These are phyloP conservation scores for Clavariopsis aquatica DNA, from an alignment of 495 filamentous ascomycete genomes.

Conservation along the genomic window DNA sequence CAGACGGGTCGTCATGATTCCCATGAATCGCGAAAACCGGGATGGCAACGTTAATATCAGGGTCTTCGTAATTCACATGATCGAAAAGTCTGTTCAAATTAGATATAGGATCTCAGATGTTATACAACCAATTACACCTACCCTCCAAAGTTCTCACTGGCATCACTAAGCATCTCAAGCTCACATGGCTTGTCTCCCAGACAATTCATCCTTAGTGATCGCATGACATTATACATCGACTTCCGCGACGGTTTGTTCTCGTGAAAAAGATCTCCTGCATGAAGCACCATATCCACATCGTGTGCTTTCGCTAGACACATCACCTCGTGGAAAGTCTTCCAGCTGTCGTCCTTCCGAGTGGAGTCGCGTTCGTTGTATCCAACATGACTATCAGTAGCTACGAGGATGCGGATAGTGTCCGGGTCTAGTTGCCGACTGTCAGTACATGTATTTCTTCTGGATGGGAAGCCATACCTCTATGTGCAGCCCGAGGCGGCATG, in stretches of 20 bases:
- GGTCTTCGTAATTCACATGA: slow-evolving; percentile 96
- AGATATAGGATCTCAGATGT: not conserved
- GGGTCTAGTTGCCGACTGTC: slow-evolving; percentile 52
- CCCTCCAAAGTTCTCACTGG: slow-evolving; percentile 80
- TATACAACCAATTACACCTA: slow-evolving; percentile 20
- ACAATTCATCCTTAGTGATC: slow-evolving; percentile 87
- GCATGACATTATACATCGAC: slow-evolving; percentile 96
- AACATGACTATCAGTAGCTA: slow-evolving; percentile 96
- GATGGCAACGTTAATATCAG: slow-evolving; percentile 96
- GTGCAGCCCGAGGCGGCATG: slow-evolving; percentile 22
- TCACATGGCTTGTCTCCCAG: slow-evolving; percentile 94
- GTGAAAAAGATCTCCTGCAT: slow-evolving; percentile 95
- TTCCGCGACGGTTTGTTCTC: slow-evolving; percentile 98
- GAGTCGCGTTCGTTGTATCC: slow-evolving; percentile 92
- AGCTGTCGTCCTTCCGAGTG: slow-evolving; percentile 93
- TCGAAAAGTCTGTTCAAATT: slow-evolving; percentile 63
- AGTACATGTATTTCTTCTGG: slow-evolving; percentile 2
- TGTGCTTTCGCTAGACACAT: slow-evolving; percentile 84
- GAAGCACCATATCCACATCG: slow-evolving; percentile 95
- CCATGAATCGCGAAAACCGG: slow-evolving; percentile 98
- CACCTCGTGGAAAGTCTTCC: slow-evolving; percentile 93
- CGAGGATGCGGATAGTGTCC: slow-evolving; percentile 92
- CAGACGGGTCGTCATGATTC: slow-evolving; percentile 96
- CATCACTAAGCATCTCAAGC: slow-evolving; percentile 91
- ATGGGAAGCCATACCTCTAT: slow-evolving; percentile 16